Evolutionary conservation across 2,329 filamentous ascomycete genomes (phyloP).

Genomic region (Pseudogymnoascus sp.): DNA sequence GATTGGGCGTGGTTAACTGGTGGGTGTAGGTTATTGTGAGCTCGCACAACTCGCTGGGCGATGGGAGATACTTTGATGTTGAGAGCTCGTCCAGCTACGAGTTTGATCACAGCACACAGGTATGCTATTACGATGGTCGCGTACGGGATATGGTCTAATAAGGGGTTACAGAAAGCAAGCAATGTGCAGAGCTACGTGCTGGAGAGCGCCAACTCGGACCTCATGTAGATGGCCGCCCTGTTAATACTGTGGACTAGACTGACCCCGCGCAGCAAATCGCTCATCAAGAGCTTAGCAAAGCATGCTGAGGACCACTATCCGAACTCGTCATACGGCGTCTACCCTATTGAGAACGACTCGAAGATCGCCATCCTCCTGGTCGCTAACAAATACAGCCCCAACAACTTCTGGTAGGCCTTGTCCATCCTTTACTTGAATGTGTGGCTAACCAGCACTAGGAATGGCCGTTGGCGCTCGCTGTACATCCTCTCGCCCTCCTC

Average conservation of each 20-base stretch:
- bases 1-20: conserved; percentile 4
- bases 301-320: conserved; percentile 88
- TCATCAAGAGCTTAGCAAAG: conserved; percentile 64
- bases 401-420: conserved; percentile 99
- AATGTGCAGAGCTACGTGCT: conserved; percentile 68
- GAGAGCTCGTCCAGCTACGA: conserved; percentile 81
- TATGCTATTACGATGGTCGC: conserved; percentile 26
- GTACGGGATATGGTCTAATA: neutral
- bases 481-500: conserved; percentile 69
- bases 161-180: conserved; percentile 60
- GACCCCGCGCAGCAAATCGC: conserved; percentile 57
- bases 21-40: conserved; percentile 62
- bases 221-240: conserved; percentile 54
- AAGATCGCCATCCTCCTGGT: conserved; percentile 76
- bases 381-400: conserved; percentile 93
- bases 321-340: conserved; percentile 71
- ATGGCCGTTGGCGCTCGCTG: conserved; percentile 87
- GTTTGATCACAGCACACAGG: conserved; percentile 77
- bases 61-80: conserved; percentile 80
- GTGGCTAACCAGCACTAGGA: conserved; percentile 45
- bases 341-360: conserved; percentile 66
- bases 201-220: conserved; percentile 66
- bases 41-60: conserved; percentile 72
- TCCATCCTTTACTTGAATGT: no score
- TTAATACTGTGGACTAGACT: neutral